Base-by-base conservation (phyloP, 805 yeast species). In the Pichia phayaonensis region DNA sequence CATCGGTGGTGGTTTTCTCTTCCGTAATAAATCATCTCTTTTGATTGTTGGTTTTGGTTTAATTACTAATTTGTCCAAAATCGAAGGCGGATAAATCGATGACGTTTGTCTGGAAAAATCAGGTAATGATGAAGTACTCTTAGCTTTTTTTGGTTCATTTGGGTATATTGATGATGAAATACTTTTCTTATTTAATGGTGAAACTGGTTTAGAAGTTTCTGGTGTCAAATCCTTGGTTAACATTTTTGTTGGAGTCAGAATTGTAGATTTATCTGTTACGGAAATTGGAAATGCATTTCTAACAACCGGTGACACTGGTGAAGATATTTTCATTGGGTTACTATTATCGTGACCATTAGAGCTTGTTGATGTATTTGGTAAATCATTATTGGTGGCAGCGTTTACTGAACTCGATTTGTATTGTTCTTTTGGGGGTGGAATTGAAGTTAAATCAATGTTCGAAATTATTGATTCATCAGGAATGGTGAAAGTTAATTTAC, bases 1-100 rank as follows among this genome's bases (percentile, higher is more conserved):
- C 16, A 26, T 2, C 11, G 54, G 54, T 1, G 57, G 57, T 22
- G 55, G 53, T 27, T 43, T 54, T 20, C 57, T 31, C 23, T 49
- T 54, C 18, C 41, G 13, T 15, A 54, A 15, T 40, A 54, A 47
- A 27, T 46, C 54, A 18, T 45, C 34, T 31, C 54, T 41, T 39
- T 49, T 51, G 11, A 48, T 27, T n/a, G 49, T 48, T 10, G 43
- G n/a, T 4, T 40, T 29, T 11, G 50, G 18, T 24, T 46, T 26
- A 12, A 27, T 24, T 16, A 29, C 18, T 22, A 15, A 8, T 24
- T 42, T n/a, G 13, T 21, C 34, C 7, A 40, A 6, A 2, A 46
- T 29, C 12, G 53, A 46, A 8, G 53, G 45, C 3, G 54, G 50
- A 39, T 51, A 51, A 13, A 51, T 44, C 7, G 54, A 47, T 1